A percentile compares a stretch with the other conserved stretches of the same genome.
Evolutionary conservation across 441 rosid genomes (phyloP).

Genomic region (Arabidopsis hybrid): DNA sequence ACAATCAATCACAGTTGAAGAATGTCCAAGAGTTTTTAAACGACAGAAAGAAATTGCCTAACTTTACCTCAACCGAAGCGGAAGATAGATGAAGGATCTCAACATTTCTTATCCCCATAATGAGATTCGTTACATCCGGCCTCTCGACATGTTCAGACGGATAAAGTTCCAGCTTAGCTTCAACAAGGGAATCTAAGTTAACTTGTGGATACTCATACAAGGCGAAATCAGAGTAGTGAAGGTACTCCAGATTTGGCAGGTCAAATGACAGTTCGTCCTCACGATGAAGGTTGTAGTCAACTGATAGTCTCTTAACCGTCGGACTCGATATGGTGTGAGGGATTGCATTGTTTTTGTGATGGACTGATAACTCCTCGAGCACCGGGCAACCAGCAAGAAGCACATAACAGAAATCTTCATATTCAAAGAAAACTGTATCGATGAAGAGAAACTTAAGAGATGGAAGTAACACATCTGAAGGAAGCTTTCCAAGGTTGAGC

Average conservation of each 20-base stretch:
- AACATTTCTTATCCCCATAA: neutral
- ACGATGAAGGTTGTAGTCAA: neutral
- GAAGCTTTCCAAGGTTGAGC: neutral
- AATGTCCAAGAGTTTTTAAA: neutral
- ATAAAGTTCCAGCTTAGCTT: conserved; percentile 18
- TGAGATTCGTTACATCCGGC: neutral
- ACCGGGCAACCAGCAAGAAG: conserved; percentile 26
- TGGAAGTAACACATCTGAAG: conserved; percentile 10
- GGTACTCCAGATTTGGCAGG: conserved; percentile 2
- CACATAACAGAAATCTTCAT: neutral
- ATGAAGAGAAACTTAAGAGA: conserved; percentile 18
- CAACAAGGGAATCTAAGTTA: neutral
- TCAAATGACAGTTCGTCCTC: neutral
- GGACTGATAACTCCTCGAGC: conserved; percentile 26
- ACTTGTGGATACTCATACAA: neutral
- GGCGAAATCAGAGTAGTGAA: neutral
- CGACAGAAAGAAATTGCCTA: neutral
- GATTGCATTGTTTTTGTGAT: neutral
- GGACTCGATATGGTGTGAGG: neutral
- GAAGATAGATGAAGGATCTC: neutral
- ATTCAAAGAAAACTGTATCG: neutral
- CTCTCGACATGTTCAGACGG: rapidly evolving
- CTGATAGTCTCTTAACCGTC: neutral
- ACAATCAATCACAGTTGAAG: neutral
- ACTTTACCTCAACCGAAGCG: neutral